Conservation (phyloP, 139 green algal genomes). For the Tetraselmis striata region DNA sequence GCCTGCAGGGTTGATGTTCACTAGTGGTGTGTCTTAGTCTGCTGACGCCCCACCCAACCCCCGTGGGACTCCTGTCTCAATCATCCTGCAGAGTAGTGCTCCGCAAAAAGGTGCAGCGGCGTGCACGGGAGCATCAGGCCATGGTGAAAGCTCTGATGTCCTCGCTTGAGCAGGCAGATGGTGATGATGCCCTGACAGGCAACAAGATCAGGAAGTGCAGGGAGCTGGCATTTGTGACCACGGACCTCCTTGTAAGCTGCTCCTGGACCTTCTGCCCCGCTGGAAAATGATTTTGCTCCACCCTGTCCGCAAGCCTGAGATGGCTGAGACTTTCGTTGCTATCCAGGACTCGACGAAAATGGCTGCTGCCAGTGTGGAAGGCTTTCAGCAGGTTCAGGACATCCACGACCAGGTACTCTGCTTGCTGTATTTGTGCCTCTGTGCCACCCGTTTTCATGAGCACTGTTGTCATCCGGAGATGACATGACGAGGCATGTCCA, state of each 20-base stretch:
- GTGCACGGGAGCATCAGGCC: not conserved
- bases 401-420: constrained; percentile 57
- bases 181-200: not conserved
- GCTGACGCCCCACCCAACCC: no score
- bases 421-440: no score
- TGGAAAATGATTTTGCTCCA: no score
- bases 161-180: not conserved
- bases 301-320: no score
- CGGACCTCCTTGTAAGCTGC: constrained; percentile 47
- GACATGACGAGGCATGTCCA: not conserved
- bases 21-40: no score
- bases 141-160: not conserved
- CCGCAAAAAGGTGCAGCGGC: not conserved
- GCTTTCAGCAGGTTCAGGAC: constrained; percentile 58
- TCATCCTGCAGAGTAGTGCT: no score
- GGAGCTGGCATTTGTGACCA: constrained; percentile 61
- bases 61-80: no score
- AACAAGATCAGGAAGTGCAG: constrained; percentile 28
- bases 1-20: no score
- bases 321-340: no score
- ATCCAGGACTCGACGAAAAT: constrained; percentile 43
- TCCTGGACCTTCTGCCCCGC: no score
- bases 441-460: not conserved
- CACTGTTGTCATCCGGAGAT: not conserved
- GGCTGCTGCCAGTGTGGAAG: constrained; percentile 30